These are phyloP conservation scores for Cryphonectria naterciae DNA, from an alignment of 2,329 filamentous ascomycete species.

Conservation along the genomic window DNA sequence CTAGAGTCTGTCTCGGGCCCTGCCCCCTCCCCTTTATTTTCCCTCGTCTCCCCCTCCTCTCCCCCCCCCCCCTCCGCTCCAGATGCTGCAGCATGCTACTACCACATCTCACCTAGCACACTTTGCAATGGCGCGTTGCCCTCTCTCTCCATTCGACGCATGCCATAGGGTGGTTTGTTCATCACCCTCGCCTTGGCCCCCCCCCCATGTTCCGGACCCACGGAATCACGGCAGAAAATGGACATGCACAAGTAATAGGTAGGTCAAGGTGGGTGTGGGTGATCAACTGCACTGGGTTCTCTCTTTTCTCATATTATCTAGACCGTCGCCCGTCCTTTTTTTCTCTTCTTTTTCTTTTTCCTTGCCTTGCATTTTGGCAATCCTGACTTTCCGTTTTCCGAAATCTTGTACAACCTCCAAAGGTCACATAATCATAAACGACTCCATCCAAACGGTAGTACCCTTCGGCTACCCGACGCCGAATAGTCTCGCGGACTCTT, in stretches of 20 bases:
- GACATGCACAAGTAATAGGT: not conserved
- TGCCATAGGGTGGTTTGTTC: not conserved
- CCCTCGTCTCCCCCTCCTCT: no score
- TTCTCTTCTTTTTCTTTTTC: not conserved
- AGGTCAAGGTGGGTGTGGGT: slow-evolving; percentile 19
- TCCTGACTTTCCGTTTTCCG: not conserved
- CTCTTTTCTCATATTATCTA: slow-evolving; percentile 25
- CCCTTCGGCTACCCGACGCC: not conserved
- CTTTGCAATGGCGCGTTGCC: not conserved
- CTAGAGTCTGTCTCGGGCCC: not conserved
- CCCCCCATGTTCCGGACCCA: slow-evolving; percentile 1
- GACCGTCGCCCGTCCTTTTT: slow-evolving; percentile 18
- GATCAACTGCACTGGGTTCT: not conserved
- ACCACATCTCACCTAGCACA: not conserved
- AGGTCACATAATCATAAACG: not conserved
- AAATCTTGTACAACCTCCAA: not conserved
- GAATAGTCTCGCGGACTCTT: not conserved
- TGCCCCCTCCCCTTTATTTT: not conserved
- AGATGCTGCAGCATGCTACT: slow-evolving; percentile 5
- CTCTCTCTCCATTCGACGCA: not conserved
- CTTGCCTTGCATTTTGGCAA: not conserved
- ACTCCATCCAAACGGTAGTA: not conserved
- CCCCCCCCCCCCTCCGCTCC: not conserved
- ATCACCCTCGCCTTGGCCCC: not conserved
- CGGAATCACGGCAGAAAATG: slow-evolving; percentile 1